Evolutionary conservation across 2,329 filamentous ascomycete genomes (phyloP).

Genomic region (Aureobasidium sp.): DNA sequence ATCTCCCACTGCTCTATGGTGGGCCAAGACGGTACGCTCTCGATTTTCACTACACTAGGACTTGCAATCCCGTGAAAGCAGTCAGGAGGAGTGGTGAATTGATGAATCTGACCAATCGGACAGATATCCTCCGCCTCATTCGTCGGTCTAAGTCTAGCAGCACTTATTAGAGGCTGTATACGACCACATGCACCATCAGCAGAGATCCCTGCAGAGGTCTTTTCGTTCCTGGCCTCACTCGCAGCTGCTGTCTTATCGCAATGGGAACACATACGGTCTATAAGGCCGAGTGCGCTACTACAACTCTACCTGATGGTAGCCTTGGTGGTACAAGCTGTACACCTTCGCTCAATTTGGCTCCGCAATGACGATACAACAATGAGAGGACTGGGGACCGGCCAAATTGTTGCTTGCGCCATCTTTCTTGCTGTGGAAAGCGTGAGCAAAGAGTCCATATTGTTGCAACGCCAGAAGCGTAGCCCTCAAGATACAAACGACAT

Average conservation of each 20-base stretch:
- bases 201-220: slow-evolving; percentile 21
- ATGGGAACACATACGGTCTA: slow-evolving; percentile 22
- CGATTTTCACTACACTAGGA: not conserved
- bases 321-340: slow-evolving; percentile 22
- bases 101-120: not conserved
- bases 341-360: slow-evolving; percentile 22
- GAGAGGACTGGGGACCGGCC: slow-evolving; percentile 14
- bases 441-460: slow-evolving; percentile 20
- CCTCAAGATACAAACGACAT: slow-evolving; percentile 31
- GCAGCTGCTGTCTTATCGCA: slow-evolving; percentile 19
- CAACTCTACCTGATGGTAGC: slow-evolving; percentile 23
- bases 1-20: slow-evolving; percentile 18
- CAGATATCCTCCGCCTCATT: slow-evolving; percentile 16
- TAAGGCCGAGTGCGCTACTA: slow-evolving; percentile 22
- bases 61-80: no score
- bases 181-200: slow-evolving; percentile 3
- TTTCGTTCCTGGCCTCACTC: slow-evolving; percentile 20
- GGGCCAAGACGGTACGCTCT: slow-evolving; percentile 18
- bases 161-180: slow-evolving; percentile 16
- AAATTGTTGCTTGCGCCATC: slow-evolving; percentile 19
- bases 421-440: slow-evolving; percentile 23
- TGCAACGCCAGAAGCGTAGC: slow-evolving; percentile 17
- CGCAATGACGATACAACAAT: slow-evolving; percentile 17
- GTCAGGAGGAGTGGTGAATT: no score
- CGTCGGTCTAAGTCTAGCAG: slow-evolving; percentile 19